Conservation (phyloP, 768 basidiomycete genomes). For the Tricholoma saponaceum region DNA sequence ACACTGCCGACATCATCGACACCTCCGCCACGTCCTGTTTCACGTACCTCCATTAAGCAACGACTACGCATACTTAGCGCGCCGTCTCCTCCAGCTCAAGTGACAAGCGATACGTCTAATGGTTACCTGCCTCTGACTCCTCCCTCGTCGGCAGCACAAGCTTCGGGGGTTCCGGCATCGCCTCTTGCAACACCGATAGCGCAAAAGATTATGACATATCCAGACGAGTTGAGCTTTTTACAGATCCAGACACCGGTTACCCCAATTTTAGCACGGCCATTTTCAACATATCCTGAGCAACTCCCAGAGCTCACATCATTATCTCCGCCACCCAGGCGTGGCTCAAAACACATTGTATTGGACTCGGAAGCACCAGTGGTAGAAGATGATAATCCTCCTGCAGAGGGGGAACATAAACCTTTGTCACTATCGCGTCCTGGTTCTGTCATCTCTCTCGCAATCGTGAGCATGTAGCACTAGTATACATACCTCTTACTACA, state of each 20-base stretch:
- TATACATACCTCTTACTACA: background rate
- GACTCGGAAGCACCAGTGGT: constrained; percentile 20
- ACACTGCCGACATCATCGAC: constrained; percentile 31
- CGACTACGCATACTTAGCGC: constrained; percentile 68
- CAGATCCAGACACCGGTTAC: constrained; percentile 46
- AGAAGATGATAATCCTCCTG: constrained; percentile 23
- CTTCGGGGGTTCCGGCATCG: constrained; percentile 12
- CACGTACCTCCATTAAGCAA: constrained; percentile 49
- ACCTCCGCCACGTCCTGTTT: constrained; percentile 33
- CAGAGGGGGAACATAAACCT: constrained; percentile 26
- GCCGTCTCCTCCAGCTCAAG: constrained; percentile 31
- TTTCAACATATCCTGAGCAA: constrained; percentile 19
- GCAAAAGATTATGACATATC: constrained; percentile 51
- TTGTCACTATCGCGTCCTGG: constrained; percentile 44
- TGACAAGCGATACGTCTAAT: background rate
- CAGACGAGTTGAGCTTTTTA: constrained; percentile 60
- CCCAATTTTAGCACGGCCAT: constrained; percentile 27
- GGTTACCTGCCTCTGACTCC: background rate
- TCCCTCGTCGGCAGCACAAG: background rate
- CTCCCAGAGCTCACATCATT: constrained; percentile 43
- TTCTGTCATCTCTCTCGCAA: constrained; percentile 51
- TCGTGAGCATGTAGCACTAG: constrained; percentile 34
- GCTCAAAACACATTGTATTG: constrained; percentile 45
- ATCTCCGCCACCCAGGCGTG: constrained; percentile 61
- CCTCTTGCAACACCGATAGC: constrained; percentile 54